Percentiles rank a stretch among this genome's conserved stretches.
phyloP scores from a whole-genome alignment of 805 yeast genomes.

The Yarrowia hollandica region DNA sequence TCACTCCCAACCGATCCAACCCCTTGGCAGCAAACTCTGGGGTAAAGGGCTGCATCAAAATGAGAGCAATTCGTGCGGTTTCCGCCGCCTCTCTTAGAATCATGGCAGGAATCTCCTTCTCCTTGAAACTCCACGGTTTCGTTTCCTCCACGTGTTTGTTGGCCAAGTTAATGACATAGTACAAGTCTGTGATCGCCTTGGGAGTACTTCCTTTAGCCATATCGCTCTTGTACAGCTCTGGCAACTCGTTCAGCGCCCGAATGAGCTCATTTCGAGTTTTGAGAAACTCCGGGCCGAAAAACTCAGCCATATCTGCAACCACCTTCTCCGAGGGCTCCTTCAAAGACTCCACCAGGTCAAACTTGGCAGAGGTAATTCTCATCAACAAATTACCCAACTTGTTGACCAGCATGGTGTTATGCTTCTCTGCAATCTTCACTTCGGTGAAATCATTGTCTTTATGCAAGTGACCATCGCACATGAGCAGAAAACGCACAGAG shows the following conservation, averaged over 20 bases:
- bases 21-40: slow-evolving; percentile 61
- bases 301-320: slow-evolving; percentile 5
- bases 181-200: slow-evolving; percentile 56
- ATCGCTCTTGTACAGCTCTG: slow-evolving; percentile 46
- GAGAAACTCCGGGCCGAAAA: slow-evolving; percentile 8
- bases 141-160: slow-evolving; percentile 66
- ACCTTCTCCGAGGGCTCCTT: slow-evolving; percentile 7
- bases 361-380: slow-evolving; percentile 71
- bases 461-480: slow-evolving; percentile 71
- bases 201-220: slow-evolving; percentile 54
- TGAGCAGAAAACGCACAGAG: slow-evolving; percentile 65
- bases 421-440: slow-evolving; percentile 49
- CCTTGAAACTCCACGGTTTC: slow-evolving; percentile 71
- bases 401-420: slow-evolving; percentile 59
- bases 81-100: slow-evolving; percentile 70
- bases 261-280: slow-evolving; percentile 3
- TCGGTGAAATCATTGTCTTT: slow-evolving; percentile 80
- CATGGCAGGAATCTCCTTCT: slow-evolving; percentile 47
- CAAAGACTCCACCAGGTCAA: slow-evolving; percentile 53
- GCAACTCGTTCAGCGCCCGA: slow-evolving; percentile 42
- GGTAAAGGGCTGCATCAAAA: slow-evolving; percentile 68
- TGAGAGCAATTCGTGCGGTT: slow-evolving; percentile 62
- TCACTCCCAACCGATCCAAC: slow-evolving; percentile 65
- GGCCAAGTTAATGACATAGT: slow-evolving; percentile 59
- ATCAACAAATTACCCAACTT: slow-evolving; percentile 79